Percentiles rank a stretch among this genome's conserved stretches.
phyloP scores from a whole-genome alignment of 805 yeast species.

The Candida sithepensis region DNA sequence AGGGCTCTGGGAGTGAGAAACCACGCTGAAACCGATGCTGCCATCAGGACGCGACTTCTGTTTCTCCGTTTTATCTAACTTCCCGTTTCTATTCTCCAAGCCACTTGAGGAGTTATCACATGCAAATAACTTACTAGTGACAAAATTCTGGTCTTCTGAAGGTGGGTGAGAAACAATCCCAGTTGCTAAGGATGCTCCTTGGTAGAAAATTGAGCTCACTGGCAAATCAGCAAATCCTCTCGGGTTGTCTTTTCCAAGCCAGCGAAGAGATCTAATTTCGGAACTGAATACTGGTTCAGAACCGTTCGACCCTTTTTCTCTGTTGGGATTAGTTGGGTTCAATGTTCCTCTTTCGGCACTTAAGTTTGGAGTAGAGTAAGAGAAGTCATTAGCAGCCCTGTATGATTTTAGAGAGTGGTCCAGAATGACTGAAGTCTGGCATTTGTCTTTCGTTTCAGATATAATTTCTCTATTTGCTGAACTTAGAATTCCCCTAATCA shows the following conservation, averaged over 20 bases:
- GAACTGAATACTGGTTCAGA: background rate
- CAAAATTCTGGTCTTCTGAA: background rate
- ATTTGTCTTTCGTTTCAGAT: slow-evolving; percentile 1
- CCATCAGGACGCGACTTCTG: background rate
- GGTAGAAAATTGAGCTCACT: background rate
- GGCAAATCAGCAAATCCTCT: slow-evolving; percentile 1
- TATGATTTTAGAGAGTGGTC: slow-evolving; percentile 9
- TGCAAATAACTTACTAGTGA: background rate
- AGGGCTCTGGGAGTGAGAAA: background rate
- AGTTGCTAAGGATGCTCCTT: background rate
- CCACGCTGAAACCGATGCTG: background rate
- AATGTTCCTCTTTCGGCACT: slow-evolving; percentile 16
- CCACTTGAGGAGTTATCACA: background rate
- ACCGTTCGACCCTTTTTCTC: background rate
- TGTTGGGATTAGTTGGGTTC: background rate
- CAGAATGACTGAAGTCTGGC: slow-evolving; percentile 2
- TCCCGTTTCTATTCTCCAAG: no score
- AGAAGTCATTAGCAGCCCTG: slow-evolving; percentile 2
- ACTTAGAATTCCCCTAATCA: slow-evolving; percentile 20
- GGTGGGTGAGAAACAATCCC: background rate
- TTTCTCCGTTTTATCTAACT: no score
- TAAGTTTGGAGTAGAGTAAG: slow-evolving; percentile 6
- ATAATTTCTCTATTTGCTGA: slow-evolving; percentile 9
- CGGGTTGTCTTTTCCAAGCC: background rate
- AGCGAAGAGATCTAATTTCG: background rate